phyloP scores from a whole-genome alignment of 2,329 filamentous ascomycete genomes.

The Fusarium dimerum region DNA sequence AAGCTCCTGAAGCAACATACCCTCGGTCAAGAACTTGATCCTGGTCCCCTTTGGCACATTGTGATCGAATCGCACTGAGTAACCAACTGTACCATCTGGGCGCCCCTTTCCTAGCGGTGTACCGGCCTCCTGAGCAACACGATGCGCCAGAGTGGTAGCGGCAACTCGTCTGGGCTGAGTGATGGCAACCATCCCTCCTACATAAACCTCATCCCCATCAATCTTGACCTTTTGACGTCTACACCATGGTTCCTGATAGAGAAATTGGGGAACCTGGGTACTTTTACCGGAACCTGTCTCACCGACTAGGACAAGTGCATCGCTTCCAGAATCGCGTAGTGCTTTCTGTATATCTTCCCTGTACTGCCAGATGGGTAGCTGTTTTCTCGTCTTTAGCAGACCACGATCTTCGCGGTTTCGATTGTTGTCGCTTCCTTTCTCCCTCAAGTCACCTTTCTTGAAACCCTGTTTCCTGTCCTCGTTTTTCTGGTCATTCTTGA shows the following conservation, averaged over 20 bases:
- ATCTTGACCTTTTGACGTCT: conserved; percentile 57
- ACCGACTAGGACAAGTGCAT: conserved; percentile 83
- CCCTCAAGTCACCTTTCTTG: conserved; percentile 8
- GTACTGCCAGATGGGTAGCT: conserved; percentile 79
- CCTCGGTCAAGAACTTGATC: conserved; percentile 94
- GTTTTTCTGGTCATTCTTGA: background rate
- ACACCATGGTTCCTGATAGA: conserved; percentile 80
- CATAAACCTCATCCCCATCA: conserved; percentile 45
- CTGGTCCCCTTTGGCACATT: conserved; percentile 77
- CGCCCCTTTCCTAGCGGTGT: conserved; percentile 49
- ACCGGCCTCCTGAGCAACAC: conserved; percentile 77
- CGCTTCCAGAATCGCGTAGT: conserved; percentile 55
- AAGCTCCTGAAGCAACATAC: conserved; percentile 94
- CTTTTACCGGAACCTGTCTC: conserved; percentile 97
- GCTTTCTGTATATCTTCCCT: conserved; percentile 67
- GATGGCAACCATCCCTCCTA: conserved; percentile 84
- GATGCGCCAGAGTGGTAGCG: conserved; percentile 84
- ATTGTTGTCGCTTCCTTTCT: conserved; percentile 12
- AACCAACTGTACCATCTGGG: conserved; percentile 68
- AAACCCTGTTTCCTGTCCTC: background rate
- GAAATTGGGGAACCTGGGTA: conserved; percentile 92
- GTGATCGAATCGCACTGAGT: conserved; percentile 93
- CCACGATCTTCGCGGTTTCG: conserved; percentile 31
- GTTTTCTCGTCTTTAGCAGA: conserved; percentile 55
- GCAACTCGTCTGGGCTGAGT: conserved; percentile 94